Evolutionary conservation across 2,329 filamentous ascomycete species (phyloP).

Genomic region (Lasiodiplodia theobromae): DNA sequence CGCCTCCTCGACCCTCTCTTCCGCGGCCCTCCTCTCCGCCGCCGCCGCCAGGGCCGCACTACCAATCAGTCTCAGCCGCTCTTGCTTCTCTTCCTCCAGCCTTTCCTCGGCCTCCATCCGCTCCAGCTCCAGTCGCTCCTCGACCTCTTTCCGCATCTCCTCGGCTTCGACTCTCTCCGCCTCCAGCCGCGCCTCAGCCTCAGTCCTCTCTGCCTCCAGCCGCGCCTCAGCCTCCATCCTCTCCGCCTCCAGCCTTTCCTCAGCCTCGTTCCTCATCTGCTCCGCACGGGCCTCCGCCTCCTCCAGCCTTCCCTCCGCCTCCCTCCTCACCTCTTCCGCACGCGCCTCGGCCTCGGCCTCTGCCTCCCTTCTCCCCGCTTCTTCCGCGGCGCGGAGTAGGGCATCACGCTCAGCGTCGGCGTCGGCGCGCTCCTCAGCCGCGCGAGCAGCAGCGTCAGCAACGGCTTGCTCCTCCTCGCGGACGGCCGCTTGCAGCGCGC

Average conservation of each 20-base stretch:
- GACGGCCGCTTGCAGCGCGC: constrained; percentile 56
- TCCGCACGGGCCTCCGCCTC: not conserved
- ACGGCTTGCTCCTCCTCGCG: not conserved
- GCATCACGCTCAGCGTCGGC: not conserved
- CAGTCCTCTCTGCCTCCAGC: constrained; percentile 22
- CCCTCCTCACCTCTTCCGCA: constrained; percentile 9
- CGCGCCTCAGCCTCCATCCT: constrained; percentile 41
- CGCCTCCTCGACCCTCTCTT: constrained; percentile 2
- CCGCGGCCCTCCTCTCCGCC: constrained; percentile 14
- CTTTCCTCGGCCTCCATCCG: constrained; percentile 41
- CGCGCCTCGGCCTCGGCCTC: constrained; percentile 42
- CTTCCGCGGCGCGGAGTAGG: not conserved
- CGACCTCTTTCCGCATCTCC: too few species aligned
- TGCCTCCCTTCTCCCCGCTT: not conserved
- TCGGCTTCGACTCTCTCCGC: too few species aligned
- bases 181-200: not conserved
- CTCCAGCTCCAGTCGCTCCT: constrained; percentile 37
- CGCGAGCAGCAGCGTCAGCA: too few species aligned
- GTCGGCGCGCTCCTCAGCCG: too few species aligned
- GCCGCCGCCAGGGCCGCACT: constrained; percentile 19
- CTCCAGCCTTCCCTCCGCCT: not conserved
- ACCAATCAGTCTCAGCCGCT: constrained; percentile 33
- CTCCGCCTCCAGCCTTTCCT: constrained; percentile 38
- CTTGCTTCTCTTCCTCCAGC: constrained; percentile 31
- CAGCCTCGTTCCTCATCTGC: constrained; percentile 6